Evolutionary conservation across 2,329 filamentous ascomycete genomes (phyloP).

Genomic region (Colletotrichum tabaci): DNA sequence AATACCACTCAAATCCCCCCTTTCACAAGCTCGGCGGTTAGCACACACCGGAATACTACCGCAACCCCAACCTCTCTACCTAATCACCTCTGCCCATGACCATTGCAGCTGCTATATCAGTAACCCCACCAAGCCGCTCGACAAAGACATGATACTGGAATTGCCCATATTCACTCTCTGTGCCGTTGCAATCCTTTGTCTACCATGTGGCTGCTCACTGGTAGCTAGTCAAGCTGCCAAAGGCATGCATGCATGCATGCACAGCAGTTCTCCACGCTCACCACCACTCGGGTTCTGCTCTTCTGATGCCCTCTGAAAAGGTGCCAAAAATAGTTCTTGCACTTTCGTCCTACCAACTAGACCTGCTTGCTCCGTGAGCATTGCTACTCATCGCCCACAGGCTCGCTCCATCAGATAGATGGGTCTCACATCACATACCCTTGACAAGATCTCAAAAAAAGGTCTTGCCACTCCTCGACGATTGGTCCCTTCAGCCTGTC

Average conservation of each 20-base stretch:
- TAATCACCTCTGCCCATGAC: neutral
- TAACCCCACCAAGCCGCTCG: neutral
- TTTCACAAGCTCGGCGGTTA: slow-evolving; percentile 4
- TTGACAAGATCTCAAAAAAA: slow-evolving; percentile 1
- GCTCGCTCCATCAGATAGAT: neutral
- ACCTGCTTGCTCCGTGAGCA: neutral
- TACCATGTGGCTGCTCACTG: neutral
- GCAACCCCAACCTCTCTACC: neutral
- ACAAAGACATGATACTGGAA: slow-evolving; percentile 3
- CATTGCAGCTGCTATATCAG: neutral
- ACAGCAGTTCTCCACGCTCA: neutral
- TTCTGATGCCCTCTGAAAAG: neutral
- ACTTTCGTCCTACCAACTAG: slow-evolving; percentile 6
- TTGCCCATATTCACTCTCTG: neutral
- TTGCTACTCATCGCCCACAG: neutral
- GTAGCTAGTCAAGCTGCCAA: neutral
- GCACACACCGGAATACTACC: neutral
- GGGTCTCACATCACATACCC: neutral
- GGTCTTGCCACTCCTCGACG: neutral
- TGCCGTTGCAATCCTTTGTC: neutral
- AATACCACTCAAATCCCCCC: neutral
- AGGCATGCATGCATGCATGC: neutral
- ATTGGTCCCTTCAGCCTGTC: neutral
- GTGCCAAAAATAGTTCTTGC: slow-evolving; percentile 19
- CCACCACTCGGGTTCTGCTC: neutral